phyloP scores from a whole-genome alignment of 208 protist genomes.

The Wallacemonas sp. region DNA sequence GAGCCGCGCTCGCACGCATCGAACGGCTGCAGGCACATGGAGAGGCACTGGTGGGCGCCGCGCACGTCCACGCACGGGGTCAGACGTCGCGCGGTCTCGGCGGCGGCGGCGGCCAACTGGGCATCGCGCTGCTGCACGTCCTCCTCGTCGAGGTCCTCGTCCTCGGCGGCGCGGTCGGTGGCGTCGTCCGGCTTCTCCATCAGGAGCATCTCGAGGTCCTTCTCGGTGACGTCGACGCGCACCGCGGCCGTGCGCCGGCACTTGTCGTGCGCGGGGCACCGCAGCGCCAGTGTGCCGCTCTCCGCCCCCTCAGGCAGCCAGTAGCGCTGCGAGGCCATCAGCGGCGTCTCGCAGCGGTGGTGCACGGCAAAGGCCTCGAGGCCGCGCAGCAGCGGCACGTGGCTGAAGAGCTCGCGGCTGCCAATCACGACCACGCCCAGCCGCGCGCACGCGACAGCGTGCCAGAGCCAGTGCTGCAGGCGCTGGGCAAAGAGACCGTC shows the following conservation, averaged over 20 bases:
- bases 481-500: slow-evolving; percentile 46
- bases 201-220: slow-evolving; percentile 23
- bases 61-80: slow-evolving; percentile 35
- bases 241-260: slow-evolving; percentile 63
- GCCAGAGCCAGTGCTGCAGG: slow-evolving; percentile 83
- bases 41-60: slow-evolving; percentile 54
- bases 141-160: slow-evolving; percentile 11
- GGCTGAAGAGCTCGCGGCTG: slow-evolving; percentile 61
- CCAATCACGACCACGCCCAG: slow-evolving; percentile 63
- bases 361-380: slow-evolving; percentile 62
- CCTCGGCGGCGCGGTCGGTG: slow-evolving; percentile 1
- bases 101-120: not conserved
- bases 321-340: slow-evolving; percentile 35
- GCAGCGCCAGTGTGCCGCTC: slow-evolving; percentile 53
- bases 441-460: slow-evolving; percentile 51
- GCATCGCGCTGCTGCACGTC: not conserved
- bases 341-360: slow-evolving; percentile 35
- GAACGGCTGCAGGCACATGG: slow-evolving; percentile 72
- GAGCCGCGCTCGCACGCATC: slow-evolving; percentile 52
- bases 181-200: slow-evolving; percentile 19
- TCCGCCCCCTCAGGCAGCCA: slow-evolving; percentile 71
- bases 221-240: slow-evolving; percentile 3
- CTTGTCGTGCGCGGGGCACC: slow-evolving; percentile 79
- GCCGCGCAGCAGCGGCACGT: slow-evolving; percentile 57
- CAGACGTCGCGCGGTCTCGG: slow-evolving; percentile 7